These are phyloP conservation scores for Exophiala sp. DNA, from an alignment of 2,329 filamentous ascomycete species.

Conservation along the genomic window DNA sequence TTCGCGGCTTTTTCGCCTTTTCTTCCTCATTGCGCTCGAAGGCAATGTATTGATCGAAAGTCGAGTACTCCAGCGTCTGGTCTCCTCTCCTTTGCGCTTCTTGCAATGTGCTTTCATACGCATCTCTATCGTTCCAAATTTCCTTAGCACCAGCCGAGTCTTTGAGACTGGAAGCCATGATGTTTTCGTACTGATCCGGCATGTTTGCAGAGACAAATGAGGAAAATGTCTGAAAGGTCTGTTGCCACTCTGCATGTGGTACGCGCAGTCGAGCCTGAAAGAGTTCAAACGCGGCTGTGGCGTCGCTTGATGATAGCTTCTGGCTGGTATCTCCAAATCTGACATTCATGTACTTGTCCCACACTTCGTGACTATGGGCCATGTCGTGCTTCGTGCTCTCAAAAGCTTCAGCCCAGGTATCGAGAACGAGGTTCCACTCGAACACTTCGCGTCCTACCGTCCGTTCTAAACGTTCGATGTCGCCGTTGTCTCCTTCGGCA, in stretches of 20 bases:
- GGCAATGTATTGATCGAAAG: constrained; percentile 68
- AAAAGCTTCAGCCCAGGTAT: constrained; percentile 55
- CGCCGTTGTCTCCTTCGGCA: constrained; percentile 36
- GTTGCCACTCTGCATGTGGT: constrained; percentile 58
- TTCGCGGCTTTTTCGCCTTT: constrained; percentile 41
- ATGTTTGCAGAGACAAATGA: constrained; percentile 56
- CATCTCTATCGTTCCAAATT: constrained; percentile 51
- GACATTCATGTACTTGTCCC: constrained; percentile 59
- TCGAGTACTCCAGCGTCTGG: constrained; percentile 49
- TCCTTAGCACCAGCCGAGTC: constrained; percentile 53
- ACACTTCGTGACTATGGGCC: constrained; percentile 59
- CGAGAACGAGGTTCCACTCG: constrained; percentile 53
- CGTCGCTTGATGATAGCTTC: constrained; percentile 46
- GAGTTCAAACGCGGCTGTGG: constrained; percentile 47
- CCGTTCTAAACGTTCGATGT: constrained; percentile 59
- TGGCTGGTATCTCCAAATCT: constrained; percentile 52
- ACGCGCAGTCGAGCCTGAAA: constrained; percentile 55
- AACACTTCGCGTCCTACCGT: constrained; percentile 58
- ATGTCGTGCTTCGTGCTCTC: constrained; percentile 59
- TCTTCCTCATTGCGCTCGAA: constrained; percentile 68
- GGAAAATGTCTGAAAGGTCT: constrained; percentile 59
- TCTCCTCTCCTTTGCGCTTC: constrained; percentile 53
- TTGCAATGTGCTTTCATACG: constrained; percentile 53
- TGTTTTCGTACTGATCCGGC: constrained; percentile 47
- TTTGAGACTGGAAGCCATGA: constrained; percentile 55